These are phyloP conservation scores for Pseudotulostoma volvatum DNA, from an alignment of 495 filamentous ascomycete species.

Conservation along the genomic window DNA sequence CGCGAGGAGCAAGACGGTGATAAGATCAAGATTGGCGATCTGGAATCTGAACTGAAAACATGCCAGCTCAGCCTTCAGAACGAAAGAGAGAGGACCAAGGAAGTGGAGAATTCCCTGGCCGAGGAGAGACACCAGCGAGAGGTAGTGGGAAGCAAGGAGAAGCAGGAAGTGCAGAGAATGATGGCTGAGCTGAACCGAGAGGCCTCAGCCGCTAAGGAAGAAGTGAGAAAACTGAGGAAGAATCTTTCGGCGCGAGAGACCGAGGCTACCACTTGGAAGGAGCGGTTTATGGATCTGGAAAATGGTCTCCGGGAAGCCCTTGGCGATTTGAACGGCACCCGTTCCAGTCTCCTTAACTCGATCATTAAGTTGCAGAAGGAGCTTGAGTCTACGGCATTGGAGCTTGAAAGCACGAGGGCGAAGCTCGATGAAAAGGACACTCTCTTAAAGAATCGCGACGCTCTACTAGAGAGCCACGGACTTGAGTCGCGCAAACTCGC, in stretches of 20 bases:
- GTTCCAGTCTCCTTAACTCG: constrained; percentile 69
- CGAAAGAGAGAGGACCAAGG: constrained; percentile 62
- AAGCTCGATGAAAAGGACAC: constrained; percentile 75
- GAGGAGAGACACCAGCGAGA: constrained; percentile 76
- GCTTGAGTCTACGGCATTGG: constrained; percentile 63
- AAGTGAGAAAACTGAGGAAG: constrained; percentile 64
- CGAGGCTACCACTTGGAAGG: constrained; percentile 76
- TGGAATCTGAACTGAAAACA: constrained; percentile 65
- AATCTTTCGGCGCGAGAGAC: constrained; percentile 68
- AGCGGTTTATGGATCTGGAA: constrained; percentile 77
- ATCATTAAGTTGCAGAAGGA: constrained; percentile 78
- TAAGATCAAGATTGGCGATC: constrained; percentile 92
- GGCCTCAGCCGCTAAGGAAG: constrained; percentile 67
- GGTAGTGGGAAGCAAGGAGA: constrained; percentile 67
- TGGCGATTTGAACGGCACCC: constrained; percentile 72
- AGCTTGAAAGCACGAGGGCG: constrained; percentile 60
- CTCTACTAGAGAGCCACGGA: constrained; percentile 72
- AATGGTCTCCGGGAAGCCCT: constrained; percentile 71
- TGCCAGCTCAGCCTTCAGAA: constrained; percentile 55
- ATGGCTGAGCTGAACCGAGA: constrained; percentile 77
- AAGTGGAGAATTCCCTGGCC: constrained; percentile 61
- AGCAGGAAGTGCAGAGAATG: constrained; percentile 68
- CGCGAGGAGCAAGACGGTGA: constrained; percentile 94
- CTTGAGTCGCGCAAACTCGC: constrained; percentile 72
- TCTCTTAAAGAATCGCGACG: constrained; percentile 77